Evolutionary conservation across 2,329 filamentous ascomycete species (phyloP), one percentile per base, ranked within the genome.

Genomic region (Pseudodiploospora longispora): DNA sequence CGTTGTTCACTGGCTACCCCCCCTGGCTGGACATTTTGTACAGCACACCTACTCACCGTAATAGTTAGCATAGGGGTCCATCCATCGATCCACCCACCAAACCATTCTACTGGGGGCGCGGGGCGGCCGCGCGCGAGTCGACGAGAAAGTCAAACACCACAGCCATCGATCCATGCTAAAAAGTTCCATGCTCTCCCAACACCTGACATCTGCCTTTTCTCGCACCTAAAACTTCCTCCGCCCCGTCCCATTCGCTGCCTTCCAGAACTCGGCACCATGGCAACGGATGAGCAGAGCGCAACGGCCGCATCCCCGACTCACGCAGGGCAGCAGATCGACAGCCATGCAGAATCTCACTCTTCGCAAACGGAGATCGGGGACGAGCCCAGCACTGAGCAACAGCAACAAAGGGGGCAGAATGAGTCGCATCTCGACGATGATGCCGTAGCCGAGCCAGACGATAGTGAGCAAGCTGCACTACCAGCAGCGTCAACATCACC

Each of bases 131-230:
- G 19, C 19, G 19, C 19, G 19, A 19, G 19, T 19, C 19, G 19
- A 19, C 19, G 19, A 19, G 19, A 19, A 19, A 19, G 19, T 19
- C 9, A 34, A 34, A 34, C 8, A 34, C 3, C 9, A 34, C 32
- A 34, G 9, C 8, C 8, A 34, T 34, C 32, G 9, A 9, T 34
- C 32, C 9, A 34, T 34, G 12, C 12, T 12, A 12, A 34, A 2
- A 40, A 40, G 36, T 8, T 40, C 52, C 36, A 52, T 19, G 19
- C 19, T 19, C 19, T 19, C 19, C 19, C 19, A 19, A 19, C 19
- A 19, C 19, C 19, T 19, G 19, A 19, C 19, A 19, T 19, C 19
- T 19, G 19, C 19, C 19, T 19, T 19, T 19, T 19, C 19, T 19
- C 19, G 19, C 19, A 19, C 19, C 19, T 19, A n/a, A 34, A 34